Evolutionary conservation across 805 yeast species (phyloP), one percentile per base, ranked within the genome.

Genomic region (Sungouiella blattae): DNA sequence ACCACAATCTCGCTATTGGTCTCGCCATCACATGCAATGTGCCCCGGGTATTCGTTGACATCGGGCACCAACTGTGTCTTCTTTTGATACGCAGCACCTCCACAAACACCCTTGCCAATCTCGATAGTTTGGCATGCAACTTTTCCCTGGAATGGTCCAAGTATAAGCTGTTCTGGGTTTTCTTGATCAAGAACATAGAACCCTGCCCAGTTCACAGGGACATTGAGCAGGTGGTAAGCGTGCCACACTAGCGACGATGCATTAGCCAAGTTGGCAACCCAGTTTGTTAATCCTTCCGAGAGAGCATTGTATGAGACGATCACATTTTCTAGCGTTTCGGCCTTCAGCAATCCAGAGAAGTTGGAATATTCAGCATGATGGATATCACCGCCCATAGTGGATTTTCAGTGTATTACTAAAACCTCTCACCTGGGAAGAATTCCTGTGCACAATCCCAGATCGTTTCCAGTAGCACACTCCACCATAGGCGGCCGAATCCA

Each of bases 11-110:
- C 98, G 57, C 95, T 84, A 44, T 83, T 74, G 0, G 98, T 91
- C 39, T 81, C 95, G 0, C 96, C 95, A 62, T 93, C 98, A 62
- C 98, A 91, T 0, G 98, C 98, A 45, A 91, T 93, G 55, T 91
- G 98, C 1, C 95, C 95, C 0, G 95, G 95, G 50, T 78, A 87
- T 47, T 73, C 57, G 14, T 82, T 69, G 2, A 91, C 98, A 55
- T 91, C 77, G 1, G 72, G 68, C 8, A 91, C 96, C 5, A 88
- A 52, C 53, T 87, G 95, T 1, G 95, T 83, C 28, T 57, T 35
- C 36, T 60, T 58, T 1, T 65, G 44, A 0, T 53, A 41, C 0
- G 95, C 96, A 2, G 96, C 95, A 1, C 76, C 64, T 4, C 98
- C 98, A 63, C 98, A 93, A 0, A 91, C 98, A 11, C 98, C 98